Base-by-base conservation (phyloP, 768 basidiomycete species). In the Mycena filopes region DNA sequence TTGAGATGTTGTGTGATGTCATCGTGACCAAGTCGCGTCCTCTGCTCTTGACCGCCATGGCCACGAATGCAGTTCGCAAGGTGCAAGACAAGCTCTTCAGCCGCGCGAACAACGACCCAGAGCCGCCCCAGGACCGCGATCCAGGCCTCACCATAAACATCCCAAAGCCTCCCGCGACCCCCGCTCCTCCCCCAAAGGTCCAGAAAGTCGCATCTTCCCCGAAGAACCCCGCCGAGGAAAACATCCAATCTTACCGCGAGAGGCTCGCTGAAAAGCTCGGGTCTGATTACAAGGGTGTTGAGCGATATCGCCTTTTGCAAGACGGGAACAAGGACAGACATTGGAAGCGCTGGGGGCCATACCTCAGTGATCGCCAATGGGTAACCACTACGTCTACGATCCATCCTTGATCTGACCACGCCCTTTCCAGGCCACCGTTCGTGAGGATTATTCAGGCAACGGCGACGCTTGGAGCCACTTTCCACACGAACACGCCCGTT, bases 311-410 rank as follows among this genome's bases (percentile, higher is more conserved):
- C 51, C 86, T 99, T n/a, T 79, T 88, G 51, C 92, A 98, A 72
- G 94, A 95, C 69, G 89, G 86, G 62, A 82, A 83, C 53, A 90
- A 87, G 70, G 89, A 94, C 69, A 85, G 85, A 53, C 96, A 99
- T 77, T 99, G 98, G 98, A 99, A 99, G 80, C 86, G 94, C 71
- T 99, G 97, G 97, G 98, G 98, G 21, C 98, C 98, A 18, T 99
- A 99, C 81, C 86, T 99, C 55, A 91, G 91, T 63, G 98, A 99
- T 78, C 86, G 98, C 63, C 98, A 99, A 83, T 99, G 98, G 98
- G 97, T 95, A 66, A 68, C 90, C 76, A n/a, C 20, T 57, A 25
- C 47, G 33, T 51, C 21, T 23, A 41, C 47, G 38, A 41, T 33
- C 41, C 55, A 43, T 49, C 40, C 50, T 50, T 25, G 21, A 67